phyloP scores from a whole-genome alignment of 176 grass and related monocot genomes.

The Stipa capillata region DNA sequence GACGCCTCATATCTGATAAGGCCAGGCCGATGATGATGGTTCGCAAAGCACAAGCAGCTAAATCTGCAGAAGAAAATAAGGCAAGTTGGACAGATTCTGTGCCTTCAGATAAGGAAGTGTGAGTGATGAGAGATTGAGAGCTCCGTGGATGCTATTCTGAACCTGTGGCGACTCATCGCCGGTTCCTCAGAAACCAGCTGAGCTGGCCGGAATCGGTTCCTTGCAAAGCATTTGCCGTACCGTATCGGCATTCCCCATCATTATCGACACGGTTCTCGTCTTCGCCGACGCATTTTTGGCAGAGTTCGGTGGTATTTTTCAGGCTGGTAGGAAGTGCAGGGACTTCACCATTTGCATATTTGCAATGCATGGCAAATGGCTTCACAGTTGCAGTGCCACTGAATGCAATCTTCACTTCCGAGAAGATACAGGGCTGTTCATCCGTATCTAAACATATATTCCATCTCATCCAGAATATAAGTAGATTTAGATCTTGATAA shows the following conservation, averaged over 20 bases:
- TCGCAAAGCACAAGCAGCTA: slow-evolving; percentile 15
- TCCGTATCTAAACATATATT: not conserved
- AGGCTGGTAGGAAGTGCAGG: not conserved
- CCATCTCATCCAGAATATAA: too few relatives aligned
- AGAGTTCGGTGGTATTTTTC: slow-evolving; percentile 7
- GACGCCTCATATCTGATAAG: slow-evolving; percentile 35
- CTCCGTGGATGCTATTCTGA: slow-evolving; percentile 38
- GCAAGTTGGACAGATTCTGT: slow-evolving; percentile 35
- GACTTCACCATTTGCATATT: not conserved
- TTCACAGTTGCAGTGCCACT: not conserved
- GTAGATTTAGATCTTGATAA: too few relatives aligned
- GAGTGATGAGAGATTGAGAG: slow-evolving; percentile 18
- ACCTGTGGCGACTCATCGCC: slow-evolving; percentile 26
- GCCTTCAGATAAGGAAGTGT: slow-evolving; percentile 21
- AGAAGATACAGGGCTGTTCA: not conserved
- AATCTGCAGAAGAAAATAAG: slow-evolving; percentile 29
- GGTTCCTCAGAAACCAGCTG: slow-evolving; percentile 2
- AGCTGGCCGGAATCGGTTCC: slow-evolving; percentile 15
- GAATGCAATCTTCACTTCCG: not conserved
- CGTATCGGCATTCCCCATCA: not conserved
- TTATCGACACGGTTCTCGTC: not conserved
- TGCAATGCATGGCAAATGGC: not conserved
- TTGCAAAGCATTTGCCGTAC: slow-evolving; percentile 17
- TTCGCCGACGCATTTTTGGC: not conserved
- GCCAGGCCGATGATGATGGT: not conserved